Evolutionary conservation across 345 rosid species (phyloP), one percentile per base, ranked within the genome.

Genomic region (Noccaea bulbosa): DNA sequence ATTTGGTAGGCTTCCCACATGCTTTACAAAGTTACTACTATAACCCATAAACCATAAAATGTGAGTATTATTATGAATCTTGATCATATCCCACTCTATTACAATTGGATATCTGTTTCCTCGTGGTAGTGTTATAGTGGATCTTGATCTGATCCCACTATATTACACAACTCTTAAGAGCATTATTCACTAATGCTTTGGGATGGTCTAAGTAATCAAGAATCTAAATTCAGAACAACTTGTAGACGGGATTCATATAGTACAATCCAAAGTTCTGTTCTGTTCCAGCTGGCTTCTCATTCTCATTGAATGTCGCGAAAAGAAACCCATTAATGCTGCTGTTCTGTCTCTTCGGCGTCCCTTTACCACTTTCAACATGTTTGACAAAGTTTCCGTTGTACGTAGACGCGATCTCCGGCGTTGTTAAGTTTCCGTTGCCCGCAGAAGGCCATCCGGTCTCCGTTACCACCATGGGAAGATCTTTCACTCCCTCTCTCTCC

Each of bases 371-470:
- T 3, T 0, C 17, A 9, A 77, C 10, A 54, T 50, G 59, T 46
- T 75, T 32, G 9, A 61, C 22, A 50, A 81, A 24, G 0, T 79
- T 83, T 0, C 72, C 27, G 1, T 80, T 80, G 41, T 82, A 82
- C 0, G 11, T 44, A 1, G 34, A 7, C 1, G 80, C 84, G 0
- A 62, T 30, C 3, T 47, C n/a, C 0, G 55, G 74, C 2, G 74
- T 67, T 2, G 83, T 67, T 2, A 75, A 2, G 1, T 48, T 1
- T 0, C 77, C 83, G 4, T 74, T 81, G 8, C 80, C 85, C 0
- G 40, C 68, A 0, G 82, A 79, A 12, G 85, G 86, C 85, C 85
- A 81, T 11, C 85, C 83, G 1, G 67, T 74, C 66, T 81, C 89
- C 0, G 81, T 30, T 12, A 85, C 82, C 3, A 53, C 78, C 8